Percentiles rank a stretch among this genome's conserved stretches.
Evolutionary conservation across 192 early-diverging fungal genomes (phyloP).

Genomic region (Dispira simplex): DNA sequence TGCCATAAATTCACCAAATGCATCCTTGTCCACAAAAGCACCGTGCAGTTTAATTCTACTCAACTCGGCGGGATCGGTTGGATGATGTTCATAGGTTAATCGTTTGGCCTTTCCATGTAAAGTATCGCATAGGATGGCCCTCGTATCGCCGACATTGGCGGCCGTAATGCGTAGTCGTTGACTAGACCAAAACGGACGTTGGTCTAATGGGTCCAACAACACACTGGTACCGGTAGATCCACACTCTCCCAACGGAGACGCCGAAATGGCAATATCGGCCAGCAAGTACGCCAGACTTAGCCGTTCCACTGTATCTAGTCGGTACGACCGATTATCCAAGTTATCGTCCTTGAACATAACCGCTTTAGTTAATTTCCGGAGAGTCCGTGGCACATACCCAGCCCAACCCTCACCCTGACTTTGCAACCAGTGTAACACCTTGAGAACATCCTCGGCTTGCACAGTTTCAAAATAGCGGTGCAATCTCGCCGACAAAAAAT

Average conservation of each 20-base stretch:
- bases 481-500: constrained; percentile 28
- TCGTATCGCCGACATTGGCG: not conserved
- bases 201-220: too few relatives aligned
- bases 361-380: not conserved
- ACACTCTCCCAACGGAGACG: too few relatives aligned
- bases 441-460: constrained; percentile 20
- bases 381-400: constrained; percentile 14
- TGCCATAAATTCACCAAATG: constrained; percentile 40
- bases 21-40: constrained; percentile 39
- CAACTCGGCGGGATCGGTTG: constrained; percentile 25
- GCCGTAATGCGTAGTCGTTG: too few relatives aligned
- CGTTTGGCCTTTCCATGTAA: constrained; percentile 26
- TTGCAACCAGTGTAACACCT: constrained; percentile 20
- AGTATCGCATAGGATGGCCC: constrained; percentile 37
- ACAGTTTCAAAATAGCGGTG: constrained; percentile 31
- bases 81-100: constrained; percentile 43
- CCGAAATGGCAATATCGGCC: too few relatives aligned
- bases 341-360: not conserved
- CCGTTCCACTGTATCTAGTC: too few relatives aligned
- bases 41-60: constrained; percentile 37
- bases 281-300: too few relatives aligned
- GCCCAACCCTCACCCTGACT: constrained; percentile 29
- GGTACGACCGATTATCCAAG: too few relatives aligned
- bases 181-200: too few relatives aligned
- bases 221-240: too few relatives aligned